Conservation (phyloP, 164 flowering plant genomes). For the Aristolochia californica region DNA sequence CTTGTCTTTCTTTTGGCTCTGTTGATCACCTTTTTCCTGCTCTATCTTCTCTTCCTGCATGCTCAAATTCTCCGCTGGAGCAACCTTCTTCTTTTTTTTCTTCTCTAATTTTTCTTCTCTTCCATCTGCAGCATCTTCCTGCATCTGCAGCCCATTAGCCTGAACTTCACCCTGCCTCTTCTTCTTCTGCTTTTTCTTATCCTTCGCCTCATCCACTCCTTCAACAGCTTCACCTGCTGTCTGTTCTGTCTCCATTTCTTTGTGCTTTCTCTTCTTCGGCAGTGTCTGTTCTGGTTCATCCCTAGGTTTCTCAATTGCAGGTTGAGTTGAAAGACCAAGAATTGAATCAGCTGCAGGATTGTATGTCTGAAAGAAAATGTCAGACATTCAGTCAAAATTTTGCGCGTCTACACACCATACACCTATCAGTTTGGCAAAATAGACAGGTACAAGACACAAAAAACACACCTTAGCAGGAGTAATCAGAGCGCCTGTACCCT, state of each 20-base stretch:
- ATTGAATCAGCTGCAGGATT: slow-evolving; percentile 67
- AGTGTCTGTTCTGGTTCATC: slow-evolving; percentile 4
- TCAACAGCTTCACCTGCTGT: slow-evolving; percentile 9
- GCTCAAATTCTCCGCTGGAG: slow-evolving; percentile 20
- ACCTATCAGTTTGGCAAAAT: neutral
- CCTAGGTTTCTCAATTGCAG: slow-evolving; percentile 4
- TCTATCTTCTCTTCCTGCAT: slow-evolving; percentile 6
- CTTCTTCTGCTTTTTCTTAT: slow-evolving; percentile 16
- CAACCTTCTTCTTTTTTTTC: slow-evolving; percentile 45
- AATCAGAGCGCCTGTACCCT: slow-evolving; percentile 58
- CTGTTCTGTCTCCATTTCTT: slow-evolving; percentile 12
- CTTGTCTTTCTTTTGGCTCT: slow-evolving; percentile 1
- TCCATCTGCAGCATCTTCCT: slow-evolving; percentile 7
- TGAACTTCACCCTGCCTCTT: slow-evolving; percentile 19
- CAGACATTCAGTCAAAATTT: neutral
- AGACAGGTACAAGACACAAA: neutral
- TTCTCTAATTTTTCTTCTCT: slow-evolving; percentile 14
- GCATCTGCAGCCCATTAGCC: slow-evolving; percentile 3
- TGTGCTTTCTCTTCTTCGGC: slow-evolving; percentile 19
- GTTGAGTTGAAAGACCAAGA: slow-evolving; percentile 20
- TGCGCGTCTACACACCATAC: neutral
- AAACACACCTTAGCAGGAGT: slow-evolving; percentile 72
- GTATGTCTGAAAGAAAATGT: slow-evolving; percentile 39
- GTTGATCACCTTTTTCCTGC: slow-evolving; percentile 10
- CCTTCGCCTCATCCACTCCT: slow-evolving; percentile 8